Percentiles rank a stretch among this genome's conserved stretches.
These are phyloP conservation scores for Penicillium sclerotiorum DNA, from an alignment of 2,329 filamentous ascomycete species.

Conservation along the genomic window DNA sequence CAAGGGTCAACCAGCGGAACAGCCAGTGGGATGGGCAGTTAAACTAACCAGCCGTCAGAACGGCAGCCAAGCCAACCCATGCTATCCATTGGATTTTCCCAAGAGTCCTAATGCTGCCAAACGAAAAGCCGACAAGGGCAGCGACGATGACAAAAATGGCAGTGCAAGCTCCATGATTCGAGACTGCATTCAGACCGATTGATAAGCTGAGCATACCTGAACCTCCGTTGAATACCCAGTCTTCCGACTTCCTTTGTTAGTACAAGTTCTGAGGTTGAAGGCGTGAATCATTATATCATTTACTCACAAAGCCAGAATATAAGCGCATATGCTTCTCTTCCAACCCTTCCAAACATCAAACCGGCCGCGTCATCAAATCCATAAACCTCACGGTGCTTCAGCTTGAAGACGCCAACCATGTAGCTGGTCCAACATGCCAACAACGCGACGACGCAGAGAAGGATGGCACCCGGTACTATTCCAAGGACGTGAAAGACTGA, in stretches of 20 bases:
- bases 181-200: constrained; percentile 47
- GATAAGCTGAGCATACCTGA: constrained; percentile 48
- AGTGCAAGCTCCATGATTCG: constrained; percentile 37
- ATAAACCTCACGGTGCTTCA: constrained; percentile 58
- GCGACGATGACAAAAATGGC: constrained; percentile 30
- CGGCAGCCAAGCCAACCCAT: constrained; percentile 34
- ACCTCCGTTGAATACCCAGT: constrained; percentile 44
- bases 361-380: constrained; percentile 59
- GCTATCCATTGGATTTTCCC: constrained; percentile 38
- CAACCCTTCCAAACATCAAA: constrained; percentile 57
- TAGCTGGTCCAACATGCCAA: constrained; percentile 55
- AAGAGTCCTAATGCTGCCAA: constrained; percentile 40
- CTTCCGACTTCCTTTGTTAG: constrained; percentile 4
- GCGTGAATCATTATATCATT: not conserved
- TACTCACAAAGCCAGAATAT: constrained; percentile 22
- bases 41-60: constrained; percentile 18
- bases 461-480: constrained; percentile 52
- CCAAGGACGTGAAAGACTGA: constrained; percentile 49
- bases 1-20: too few relatives aligned
- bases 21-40: not conserved
- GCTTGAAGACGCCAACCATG: constrained; percentile 54
- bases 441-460: constrained; percentile 41
- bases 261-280: not conserved
- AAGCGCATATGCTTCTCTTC: constrained; percentile 51
- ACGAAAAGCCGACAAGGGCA: constrained; percentile 22